Evolutionary conservation across 2,329 filamentous ascomycete species (phyloP), one percentile per base, ranked within the genome.

Genomic region (Hypoxylon sp.): DNA sequence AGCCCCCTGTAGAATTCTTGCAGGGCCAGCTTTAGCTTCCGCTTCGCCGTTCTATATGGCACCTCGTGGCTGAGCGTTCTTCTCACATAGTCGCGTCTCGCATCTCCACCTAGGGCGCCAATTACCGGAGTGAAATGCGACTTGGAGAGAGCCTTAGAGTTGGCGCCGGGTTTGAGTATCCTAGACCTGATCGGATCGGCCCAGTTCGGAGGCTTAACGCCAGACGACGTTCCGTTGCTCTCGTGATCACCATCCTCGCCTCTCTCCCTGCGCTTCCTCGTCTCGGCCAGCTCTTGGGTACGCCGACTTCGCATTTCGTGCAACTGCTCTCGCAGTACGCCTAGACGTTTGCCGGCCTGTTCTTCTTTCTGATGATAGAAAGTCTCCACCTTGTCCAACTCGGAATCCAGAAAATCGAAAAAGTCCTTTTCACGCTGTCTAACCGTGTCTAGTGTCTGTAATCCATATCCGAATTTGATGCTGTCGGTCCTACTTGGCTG

Each of bases 1-100:
- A 99, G 81, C 0, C 91, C 89, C 17, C 94, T 88, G 72, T 99
- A 98, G 72, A 92, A 97, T 73, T 98, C 95, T 69, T 96, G 90
- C 46, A 98, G 75, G 0, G 95, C 95, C 43, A 91, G 78, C 75
- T 98, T 98, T 53, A 99, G 81, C 76, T 97, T 97, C 58, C 89
- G 83, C 76, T 97, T 98, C 1, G 95, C 95, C 2, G 88, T 88
- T 21, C 90, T 85, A 75, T 98, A 97, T 0, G 93, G 85, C 0
- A 97, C 89, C 33, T 87, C 85, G 26, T 88, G 79, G 33, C 80
- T 73, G 1, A 61, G 62, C 1, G 81, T 78, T 13, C 76, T 76
- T n/a, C 81, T 79, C 48, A 78, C 79, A 56, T 85, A 86, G 69
- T 84, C 81, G 58, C 79, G 73, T 15, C 72, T 67, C 2, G 68